phyloP scores from a whole-genome alignment of 176 grass and related monocot species.

The Puya raimondii region DNA sequence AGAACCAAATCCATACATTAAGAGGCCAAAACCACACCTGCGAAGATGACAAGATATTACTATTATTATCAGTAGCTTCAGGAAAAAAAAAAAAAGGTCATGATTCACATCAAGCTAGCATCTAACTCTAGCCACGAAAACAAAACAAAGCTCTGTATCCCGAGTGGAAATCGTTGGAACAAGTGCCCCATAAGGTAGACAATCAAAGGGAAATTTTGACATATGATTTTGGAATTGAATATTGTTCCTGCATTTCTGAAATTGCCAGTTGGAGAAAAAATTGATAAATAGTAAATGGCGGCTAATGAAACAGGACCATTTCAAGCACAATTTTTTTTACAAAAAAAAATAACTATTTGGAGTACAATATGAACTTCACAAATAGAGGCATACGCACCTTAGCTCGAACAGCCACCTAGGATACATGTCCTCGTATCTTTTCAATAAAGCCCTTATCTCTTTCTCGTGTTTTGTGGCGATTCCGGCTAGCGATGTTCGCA shows the following conservation, averaged over 20 bases:
- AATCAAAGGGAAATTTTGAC: background rate
- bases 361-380: background rate
- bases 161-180: too few relatives aligned
- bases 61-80: too few relatives aligned
- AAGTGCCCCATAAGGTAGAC: background rate
- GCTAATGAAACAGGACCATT: too few relatives aligned
- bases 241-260: background rate
- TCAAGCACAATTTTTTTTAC: too few relatives aligned
- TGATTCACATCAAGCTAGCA: too few relatives aligned
- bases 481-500: conserved; percentile 45
- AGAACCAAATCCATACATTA: conserved; percentile 97
- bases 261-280: too few relatives aligned
- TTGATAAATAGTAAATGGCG: too few relatives aligned
- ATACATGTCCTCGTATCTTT: conserved; percentile 64
- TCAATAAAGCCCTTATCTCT: conserved; percentile 39
- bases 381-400: conserved; percentile 23
- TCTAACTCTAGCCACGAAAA: too few relatives aligned
- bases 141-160: too few relatives aligned
- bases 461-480: conserved; percentile 62
- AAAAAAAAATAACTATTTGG: background rate
- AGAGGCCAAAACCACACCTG: conserved; percentile 64
- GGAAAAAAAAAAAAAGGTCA: too few relatives aligned
- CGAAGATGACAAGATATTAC: background rate
- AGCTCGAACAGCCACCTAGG: conserved; percentile 90
- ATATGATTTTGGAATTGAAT: background rate